Conservation (phyloP, 768 basidiomycete genomes). For the Tricholoma hemisulphureum region DNA sequence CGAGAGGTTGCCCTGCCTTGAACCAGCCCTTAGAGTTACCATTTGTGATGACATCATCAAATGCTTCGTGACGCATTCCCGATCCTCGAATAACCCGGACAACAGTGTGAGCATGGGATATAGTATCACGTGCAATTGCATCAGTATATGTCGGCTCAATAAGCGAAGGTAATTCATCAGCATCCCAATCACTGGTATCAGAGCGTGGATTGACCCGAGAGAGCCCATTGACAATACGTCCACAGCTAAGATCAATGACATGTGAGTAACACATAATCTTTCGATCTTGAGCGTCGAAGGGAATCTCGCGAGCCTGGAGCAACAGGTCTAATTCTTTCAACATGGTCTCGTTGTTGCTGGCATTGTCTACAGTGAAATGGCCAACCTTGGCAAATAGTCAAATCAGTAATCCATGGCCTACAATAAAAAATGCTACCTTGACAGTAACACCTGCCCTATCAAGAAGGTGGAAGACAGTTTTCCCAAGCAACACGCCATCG, state of each 20-base stretch:
- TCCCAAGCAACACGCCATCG: background rate
- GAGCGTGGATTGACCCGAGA: background rate
- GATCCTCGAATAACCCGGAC: background rate
- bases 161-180: background rate
- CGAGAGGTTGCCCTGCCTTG: background rate
- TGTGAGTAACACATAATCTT: background rate
- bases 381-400: too few species aligned
- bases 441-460: background rate
- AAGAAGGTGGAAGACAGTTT: background rate
- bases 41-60: background rate
- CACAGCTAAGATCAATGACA: background rate
- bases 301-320: too few species aligned
- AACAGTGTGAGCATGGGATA: background rate
- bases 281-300: background rate
- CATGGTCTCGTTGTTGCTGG: too few species aligned
- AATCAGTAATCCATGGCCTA: too few species aligned
- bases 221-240: background rate
- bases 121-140: background rate
- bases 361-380: too few species aligned
- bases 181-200: background rate
- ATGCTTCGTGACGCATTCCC: background rate
- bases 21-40: background rate
- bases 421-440: too few species aligned
- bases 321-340: too few species aligned
- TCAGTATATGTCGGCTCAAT: background rate